These are phyloP conservation scores for Botrytis squamosa DNA, from an alignment of 2,329 filamentous ascomycete species.

Conservation along the genomic window DNA sequence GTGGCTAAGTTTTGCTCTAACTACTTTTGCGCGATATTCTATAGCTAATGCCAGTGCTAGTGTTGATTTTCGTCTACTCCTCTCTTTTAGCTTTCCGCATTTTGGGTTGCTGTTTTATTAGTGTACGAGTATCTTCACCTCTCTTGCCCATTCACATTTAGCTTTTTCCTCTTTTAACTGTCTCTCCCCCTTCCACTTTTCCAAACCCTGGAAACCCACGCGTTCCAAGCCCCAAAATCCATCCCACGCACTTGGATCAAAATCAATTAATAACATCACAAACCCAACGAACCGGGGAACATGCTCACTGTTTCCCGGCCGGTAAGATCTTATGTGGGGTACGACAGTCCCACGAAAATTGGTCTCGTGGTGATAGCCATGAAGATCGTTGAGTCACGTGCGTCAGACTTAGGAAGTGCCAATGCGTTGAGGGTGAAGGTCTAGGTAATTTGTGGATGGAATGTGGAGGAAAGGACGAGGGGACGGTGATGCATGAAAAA, in stretches of 20 bases:
- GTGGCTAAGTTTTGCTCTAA: background rate
- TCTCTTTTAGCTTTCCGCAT: background rate
- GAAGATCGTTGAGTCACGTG: background rate
- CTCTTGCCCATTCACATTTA: background rate
- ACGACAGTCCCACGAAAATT: background rate
- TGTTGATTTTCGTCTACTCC: background rate
- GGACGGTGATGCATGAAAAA: slow-evolving; percentile 5
- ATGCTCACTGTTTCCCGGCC: slow-evolving; percentile 1
- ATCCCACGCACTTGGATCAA: slow-evolving; percentile 4
- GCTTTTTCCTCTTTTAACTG: background rate
- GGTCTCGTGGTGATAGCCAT: background rate
- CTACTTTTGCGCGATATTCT: background rate
- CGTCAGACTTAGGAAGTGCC: background rate
- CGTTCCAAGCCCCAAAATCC: background rate
- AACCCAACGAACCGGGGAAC: slow-evolving; percentile 7
- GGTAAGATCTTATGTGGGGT: slow-evolving; percentile 4
- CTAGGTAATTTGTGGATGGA: background rate
- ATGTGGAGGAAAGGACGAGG: background rate
- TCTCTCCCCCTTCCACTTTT: background rate
- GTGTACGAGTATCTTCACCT: background rate
- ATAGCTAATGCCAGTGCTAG: background rate
- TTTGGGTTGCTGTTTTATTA: background rate
- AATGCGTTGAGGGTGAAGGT: background rate
- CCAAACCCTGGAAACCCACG: background rate
- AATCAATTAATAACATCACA: slow-evolving; percentile 4